Conservation (phyloP, 176 grass and related monocot genomes). For the Carex cristatella region DNA sequence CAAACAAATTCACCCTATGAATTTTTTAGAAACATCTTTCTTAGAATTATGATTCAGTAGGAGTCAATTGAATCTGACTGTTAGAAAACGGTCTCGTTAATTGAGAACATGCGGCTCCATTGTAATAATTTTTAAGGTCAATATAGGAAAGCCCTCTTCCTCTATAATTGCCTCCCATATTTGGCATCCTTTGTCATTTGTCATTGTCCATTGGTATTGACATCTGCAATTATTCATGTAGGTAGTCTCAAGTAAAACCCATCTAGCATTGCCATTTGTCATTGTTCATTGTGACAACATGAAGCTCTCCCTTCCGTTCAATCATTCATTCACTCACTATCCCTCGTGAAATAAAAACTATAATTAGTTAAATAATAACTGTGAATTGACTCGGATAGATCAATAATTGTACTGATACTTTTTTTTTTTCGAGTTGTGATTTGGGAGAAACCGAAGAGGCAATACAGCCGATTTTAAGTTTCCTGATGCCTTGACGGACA, state of each 20-base stretch:
- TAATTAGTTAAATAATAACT: neutral
- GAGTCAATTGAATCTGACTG: neutral
- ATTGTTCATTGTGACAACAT: neutral
- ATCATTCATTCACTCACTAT: neutral
- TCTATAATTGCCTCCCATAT: neutral
- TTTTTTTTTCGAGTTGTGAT: too few species aligned
- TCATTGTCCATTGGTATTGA: neutral
- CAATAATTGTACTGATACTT: neutral
- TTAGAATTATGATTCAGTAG: neutral
- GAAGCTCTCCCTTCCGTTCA: neutral
- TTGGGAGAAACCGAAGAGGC: too few species aligned
- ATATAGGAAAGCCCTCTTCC: neutral
- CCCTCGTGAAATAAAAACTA: neutral
- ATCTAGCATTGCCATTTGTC: neutral
- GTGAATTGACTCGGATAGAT: neutral
- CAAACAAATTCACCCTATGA: neutral
- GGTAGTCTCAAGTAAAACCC: neutral
- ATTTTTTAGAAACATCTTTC: neutral
- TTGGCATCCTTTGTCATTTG: neutral
- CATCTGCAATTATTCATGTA: neutral
- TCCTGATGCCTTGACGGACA: too few species aligned
- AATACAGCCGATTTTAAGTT: too few species aligned
- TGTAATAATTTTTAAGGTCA: neutral
- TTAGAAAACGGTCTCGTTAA: neutral
- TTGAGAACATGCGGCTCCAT: neutral